These are phyloP conservation scores for Emericellopsis atlantica DNA, from an alignment of 2,329 filamentous ascomycete genomes.

Conservation along the genomic window DNA sequence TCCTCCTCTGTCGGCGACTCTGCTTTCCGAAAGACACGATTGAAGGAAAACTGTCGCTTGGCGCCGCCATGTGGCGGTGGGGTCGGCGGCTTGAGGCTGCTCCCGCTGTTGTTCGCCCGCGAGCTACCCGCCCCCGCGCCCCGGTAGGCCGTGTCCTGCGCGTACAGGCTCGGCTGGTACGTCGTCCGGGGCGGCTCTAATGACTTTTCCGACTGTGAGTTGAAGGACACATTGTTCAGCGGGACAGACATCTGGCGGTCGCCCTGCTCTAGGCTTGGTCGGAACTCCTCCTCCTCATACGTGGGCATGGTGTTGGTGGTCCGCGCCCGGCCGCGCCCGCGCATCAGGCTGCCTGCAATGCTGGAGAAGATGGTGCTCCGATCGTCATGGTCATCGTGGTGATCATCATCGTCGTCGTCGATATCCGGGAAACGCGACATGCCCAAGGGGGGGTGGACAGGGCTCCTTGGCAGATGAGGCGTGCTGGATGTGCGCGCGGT, in stretches of 20 bases:
- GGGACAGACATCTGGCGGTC: conserved; percentile 35
- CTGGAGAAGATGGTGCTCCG: conserved; percentile 38
- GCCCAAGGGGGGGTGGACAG: conserved; percentile 61
- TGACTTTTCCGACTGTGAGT: not conserved
- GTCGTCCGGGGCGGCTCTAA: conserved; percentile 26
- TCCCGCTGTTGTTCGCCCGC: conserved; percentile 24
- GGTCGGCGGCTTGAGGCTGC: conserved; percentile 33
- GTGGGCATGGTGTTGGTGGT: conserved; percentile 17
- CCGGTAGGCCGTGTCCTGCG: conserved; percentile 32
- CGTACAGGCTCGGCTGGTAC: conserved; percentile 32
- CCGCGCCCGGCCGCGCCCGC: conserved; percentile 14
- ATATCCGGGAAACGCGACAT: conserved; percentile 69
- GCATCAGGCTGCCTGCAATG: conserved; percentile 43
- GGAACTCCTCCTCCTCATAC: conserved; percentile 17
- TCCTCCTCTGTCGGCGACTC: conserved; percentile 63
- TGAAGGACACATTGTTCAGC: conserved; percentile 44
- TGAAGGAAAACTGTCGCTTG: conserved; percentile 81
- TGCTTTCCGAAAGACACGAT: conserved; percentile 55
- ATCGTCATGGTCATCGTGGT: conserved; percentile 30
- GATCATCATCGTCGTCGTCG: conserved; percentile 20
- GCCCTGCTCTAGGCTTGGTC: conserved; percentile 24
- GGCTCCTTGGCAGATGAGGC: conserved; percentile 19
- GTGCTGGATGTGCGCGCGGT: conserved; percentile 10
- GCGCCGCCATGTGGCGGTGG: conserved; percentile 45
- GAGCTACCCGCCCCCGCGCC: conserved; percentile 17